Base-by-base conservation (phyloP, 257 asterid genomes). In the Solanum lignicaule region DNA sequence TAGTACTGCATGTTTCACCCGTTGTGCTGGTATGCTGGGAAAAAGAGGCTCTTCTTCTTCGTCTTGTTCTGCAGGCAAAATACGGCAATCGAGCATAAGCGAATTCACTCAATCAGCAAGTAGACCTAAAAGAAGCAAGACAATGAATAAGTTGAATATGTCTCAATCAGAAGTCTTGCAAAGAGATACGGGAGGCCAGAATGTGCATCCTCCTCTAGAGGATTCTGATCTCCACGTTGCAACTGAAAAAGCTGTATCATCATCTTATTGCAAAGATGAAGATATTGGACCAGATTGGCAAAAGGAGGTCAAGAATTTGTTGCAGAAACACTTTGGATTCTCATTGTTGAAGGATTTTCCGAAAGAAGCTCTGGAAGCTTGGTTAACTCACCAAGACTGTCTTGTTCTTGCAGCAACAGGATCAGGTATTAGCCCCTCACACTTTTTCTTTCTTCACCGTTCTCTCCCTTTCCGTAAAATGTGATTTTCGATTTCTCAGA, bases 351-450 rank as follows among this genome's bases (percentile, higher is more conserved):
- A 93, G 91, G 66, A 87, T 46, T 95, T 95, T 87, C 98, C 94
- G 88, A 95, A 93, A 89, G 95, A 95, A 90, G 98, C 92, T 68
- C 91, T 95, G 86, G 93, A 88, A 87, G 93, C 98, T 87, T 95
- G 98, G 96, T 83, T 93, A 88, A 89, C 90, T 43, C 91, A 91
- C 88, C 88, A 89, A 90, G 98, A 95, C 78, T 92, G 95, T 88
- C 94, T 95, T 83, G 92, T 95, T 86, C 96, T 95, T 84, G 94
- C 98, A 31, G 98, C 98, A 55, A 95, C 98, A 25, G 98, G 98
- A 93, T 94, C 98, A 86, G 98, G 98, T 95, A 92, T 58, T 10
- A 84, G 60, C 72, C 55, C 35, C 48, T 90, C n/a, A 21, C 81
- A 9, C 79, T 87, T 86, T 88, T 85, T 43, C 13, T 36, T 5